These are phyloP conservation scores for Linnemannia zychae DNA, from an alignment of 192 early-diverging fungal species.

Conservation along the genomic window DNA sequence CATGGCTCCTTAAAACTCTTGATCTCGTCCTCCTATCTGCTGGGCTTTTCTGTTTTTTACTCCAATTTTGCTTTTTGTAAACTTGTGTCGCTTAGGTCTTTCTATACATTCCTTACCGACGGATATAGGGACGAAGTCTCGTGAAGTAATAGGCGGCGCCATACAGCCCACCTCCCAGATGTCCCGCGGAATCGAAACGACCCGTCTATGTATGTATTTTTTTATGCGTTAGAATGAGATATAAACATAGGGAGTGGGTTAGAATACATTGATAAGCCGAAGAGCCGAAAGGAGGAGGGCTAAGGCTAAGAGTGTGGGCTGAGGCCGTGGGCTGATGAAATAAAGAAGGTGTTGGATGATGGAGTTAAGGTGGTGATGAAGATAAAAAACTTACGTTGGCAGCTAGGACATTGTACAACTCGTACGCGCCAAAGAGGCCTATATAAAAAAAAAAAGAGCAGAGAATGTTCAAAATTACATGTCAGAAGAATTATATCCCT, in stretches of 20 bases:
- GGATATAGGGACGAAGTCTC: slow-evolving; percentile 45
- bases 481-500: too few relatives aligned
- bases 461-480: not conserved
- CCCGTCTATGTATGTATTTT: slow-evolving; percentile 45
- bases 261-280: too few relatives aligned
- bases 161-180: slow-evolving; percentile 62
- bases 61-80: not conserved
- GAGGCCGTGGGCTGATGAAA: not conserved
- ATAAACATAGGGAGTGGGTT: too few relatives aligned
- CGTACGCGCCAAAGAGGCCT: slow-evolving; percentile 64
- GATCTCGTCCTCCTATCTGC: too few relatives aligned
- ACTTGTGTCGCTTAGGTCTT: not conserved
- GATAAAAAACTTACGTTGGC: slow-evolving; percentile 25
- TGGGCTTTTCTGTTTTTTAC: not conserved
- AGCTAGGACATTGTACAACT: slow-evolving; percentile 58
- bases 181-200: slow-evolving; percentile 61
- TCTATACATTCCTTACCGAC: too few relatives aligned
- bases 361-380: not conserved
- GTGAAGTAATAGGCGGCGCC: slow-evolving; percentile 61
- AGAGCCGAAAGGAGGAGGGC: too few relatives aligned
- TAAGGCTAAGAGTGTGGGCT: too few relatives aligned
- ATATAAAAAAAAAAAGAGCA: slow-evolving; percentile 4
- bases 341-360: not conserved
- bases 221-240: too few relatives aligned
- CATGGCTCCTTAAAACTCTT: too few relatives aligned